Percentiles rank a stretch among this genome's conserved stretches.
These are phyloP conservation scores for Limtongozyma cylindracea DNA, from an alignment of 805 yeast genomes.

Conservation along the genomic window DNA sequence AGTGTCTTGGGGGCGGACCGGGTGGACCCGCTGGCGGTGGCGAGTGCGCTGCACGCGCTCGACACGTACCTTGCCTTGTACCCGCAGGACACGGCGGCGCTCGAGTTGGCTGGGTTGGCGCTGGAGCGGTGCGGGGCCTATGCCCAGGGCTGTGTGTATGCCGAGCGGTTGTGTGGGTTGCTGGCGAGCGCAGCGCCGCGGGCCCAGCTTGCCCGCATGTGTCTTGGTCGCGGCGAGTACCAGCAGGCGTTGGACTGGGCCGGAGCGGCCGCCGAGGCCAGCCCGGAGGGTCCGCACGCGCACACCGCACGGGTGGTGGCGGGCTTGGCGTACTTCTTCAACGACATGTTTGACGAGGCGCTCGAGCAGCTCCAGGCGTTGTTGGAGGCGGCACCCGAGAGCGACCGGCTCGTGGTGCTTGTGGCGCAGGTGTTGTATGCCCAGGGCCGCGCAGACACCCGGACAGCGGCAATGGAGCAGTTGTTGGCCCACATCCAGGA, in stretches of 20 bases:
- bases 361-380: slow-evolving; percentile 41
- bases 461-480: slow-evolving; percentile 68
- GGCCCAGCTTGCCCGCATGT: slow-evolving; percentile 39
- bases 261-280: slow-evolving; percentile 17
- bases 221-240: slow-evolving; percentile 32
- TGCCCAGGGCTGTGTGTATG: slow-evolving; percentile 21
- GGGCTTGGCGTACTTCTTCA: slow-evolving; percentile 52
- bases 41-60: slow-evolving; percentile 44
- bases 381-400: slow-evolving; percentile 22
- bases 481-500: slow-evolving; percentile 36
- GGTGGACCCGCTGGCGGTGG: slow-evolving; percentile 26
- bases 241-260: slow-evolving; percentile 36
- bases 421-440: slow-evolving; percentile 64
- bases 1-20: slow-evolving; percentile 13
- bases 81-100: slow-evolving; percentile 32
- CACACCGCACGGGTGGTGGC: slow-evolving; percentile 40
- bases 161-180: slow-evolving; percentile 16
- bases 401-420: slow-evolving; percentile 42
- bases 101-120: slow-evolving; percentile 24
- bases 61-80: slow-evolving; percentile 32
- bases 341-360: slow-evolving; percentile 34
- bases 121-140: slow-evolving; percentile 52
- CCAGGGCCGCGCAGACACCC: slow-evolving; percentile 48
- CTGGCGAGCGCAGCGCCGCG: slow-evolving; percentile 17
- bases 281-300: slow-evolving; percentile 7